Conservation (phyloP, 1,139 yeast species). For the Yamadazyma trypodendri region DNA sequence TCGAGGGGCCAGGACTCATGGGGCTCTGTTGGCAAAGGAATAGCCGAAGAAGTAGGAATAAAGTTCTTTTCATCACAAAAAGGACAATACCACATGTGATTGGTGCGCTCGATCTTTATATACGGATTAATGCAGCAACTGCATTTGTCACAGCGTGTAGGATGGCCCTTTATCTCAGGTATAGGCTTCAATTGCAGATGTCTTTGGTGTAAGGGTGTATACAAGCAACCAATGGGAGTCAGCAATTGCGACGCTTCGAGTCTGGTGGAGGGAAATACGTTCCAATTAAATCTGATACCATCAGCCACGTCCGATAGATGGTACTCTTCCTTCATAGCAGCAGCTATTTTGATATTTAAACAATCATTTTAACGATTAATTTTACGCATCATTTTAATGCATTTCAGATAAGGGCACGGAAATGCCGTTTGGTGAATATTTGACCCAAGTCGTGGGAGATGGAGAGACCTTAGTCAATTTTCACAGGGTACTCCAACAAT, state of each 20-base stretch:
- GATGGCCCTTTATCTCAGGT: conserved; percentile 8
- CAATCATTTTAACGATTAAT: too few species aligned
- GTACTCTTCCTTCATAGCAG: conserved; percentile 14
- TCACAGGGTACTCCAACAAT: too few species aligned
- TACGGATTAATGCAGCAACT: conserved; percentile 28
- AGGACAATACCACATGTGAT: conserved; percentile 43
- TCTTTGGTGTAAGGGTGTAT: conserved; percentile 25
- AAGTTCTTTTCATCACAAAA: conserved; percentile 28
- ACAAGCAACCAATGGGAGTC: conserved; percentile 41
- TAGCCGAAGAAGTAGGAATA: conserved; percentile 20
- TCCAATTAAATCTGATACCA: conserved; percentile 49
- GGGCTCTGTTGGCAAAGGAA: conserved; percentile 18
- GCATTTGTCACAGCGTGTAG: conserved; percentile 29
- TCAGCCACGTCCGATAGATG: conserved; percentile 6
- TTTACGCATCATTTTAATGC: too few species aligned
- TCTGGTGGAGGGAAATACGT: conserved; percentile 46
- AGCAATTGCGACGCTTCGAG: conserved; percentile 33
- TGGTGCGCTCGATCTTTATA: conserved; percentile 29
- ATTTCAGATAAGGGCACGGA: too few species aligned
- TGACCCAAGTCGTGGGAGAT: too few species aligned
- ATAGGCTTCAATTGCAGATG: conserved; percentile 7
- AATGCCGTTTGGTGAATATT: too few species aligned
- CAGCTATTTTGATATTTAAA: too few species aligned
- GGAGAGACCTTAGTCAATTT: too few species aligned
- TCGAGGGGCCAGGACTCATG: conserved; percentile 28